These are phyloP conservation scores for Panicum hallii DNA, from an alignment of 202 grass and related monocot species.

Conservation along the genomic window DNA sequence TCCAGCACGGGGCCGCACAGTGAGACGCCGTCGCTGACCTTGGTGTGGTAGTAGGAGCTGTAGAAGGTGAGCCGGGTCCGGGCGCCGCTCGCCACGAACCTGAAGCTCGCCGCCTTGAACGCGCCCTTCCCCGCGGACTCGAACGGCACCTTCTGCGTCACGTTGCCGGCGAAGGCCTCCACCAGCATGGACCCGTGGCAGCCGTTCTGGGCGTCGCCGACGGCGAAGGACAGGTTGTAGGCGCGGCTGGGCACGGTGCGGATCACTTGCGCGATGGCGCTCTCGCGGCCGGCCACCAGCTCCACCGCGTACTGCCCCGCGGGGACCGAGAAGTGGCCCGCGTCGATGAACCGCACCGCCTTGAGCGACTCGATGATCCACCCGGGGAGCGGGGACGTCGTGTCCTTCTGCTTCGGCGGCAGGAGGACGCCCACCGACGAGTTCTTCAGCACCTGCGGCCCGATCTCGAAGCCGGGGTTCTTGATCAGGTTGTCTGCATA, in stretches of 20 bases:
- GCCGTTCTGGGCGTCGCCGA: conserved; percentile 89
- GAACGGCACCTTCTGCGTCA: conserved; percentile 79
- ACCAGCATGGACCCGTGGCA: conserved; percentile 94
- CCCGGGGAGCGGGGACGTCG: conserved; percentile 80
- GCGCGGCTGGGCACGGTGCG: conserved; percentile 61
- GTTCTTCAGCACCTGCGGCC: conserved; percentile 88
- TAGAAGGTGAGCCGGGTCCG: conserved; percentile 92
- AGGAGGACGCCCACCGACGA: conserved; percentile 79
- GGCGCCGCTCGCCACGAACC: conserved; percentile 54
- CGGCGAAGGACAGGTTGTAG: conserved; percentile 87
- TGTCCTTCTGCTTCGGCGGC: conserved; percentile 84
- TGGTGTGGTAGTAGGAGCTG: conserved; percentile 96
- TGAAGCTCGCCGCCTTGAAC: conserved; percentile 53
- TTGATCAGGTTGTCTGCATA: conserved; percentile 86
- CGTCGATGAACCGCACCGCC: conserved; percentile 90
- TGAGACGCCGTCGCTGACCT: conserved; percentile 59
- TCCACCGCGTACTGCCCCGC: conserved; percentile 79
- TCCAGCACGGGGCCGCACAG: conserved; percentile 92
- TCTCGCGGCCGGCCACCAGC: conserved; percentile 89
- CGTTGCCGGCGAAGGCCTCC: conserved; percentile 87
- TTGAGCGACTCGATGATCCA: conserved; percentile 99
- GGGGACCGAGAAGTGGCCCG: conserved; percentile 76
- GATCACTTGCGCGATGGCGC: conserved; percentile 96
- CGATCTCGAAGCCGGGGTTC: conserved; percentile 85
- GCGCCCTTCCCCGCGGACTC: conserved; percentile 67